These are phyloP conservation scores for Tricholoma bakamatsutake DNA, from an alignment of 768 basidiomycete genomes.

Conservation along the genomic window DNA sequence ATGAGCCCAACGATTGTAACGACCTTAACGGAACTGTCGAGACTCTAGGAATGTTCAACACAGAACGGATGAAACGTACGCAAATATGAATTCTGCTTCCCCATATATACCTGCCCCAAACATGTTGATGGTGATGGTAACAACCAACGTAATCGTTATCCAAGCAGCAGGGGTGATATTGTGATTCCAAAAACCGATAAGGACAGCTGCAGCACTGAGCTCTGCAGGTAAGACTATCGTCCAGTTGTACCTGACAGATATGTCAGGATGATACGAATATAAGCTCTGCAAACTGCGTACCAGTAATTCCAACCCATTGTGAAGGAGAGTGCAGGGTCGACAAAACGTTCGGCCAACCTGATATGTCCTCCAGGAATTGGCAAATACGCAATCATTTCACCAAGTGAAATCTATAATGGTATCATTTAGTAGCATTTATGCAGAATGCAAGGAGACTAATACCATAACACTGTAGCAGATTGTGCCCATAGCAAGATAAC, in stretches of 20 bases:
- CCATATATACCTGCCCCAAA: constrained; percentile 76
- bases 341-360: constrained; percentile 75
- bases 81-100: constrained; percentile 84
- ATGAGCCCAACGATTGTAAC: constrained; percentile 72
- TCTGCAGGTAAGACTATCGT: constrained; percentile 66
- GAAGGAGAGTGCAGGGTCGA: constrained; percentile 67
- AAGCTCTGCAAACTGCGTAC: constrained; percentile 14
- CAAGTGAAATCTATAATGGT: constrained; percentile 49
- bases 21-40: constrained; percentile 75
- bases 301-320: constrained; percentile 51
- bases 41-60: neutral
- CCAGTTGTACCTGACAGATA: constrained; percentile 46
- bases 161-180: constrained; percentile 63
- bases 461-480: constrained; percentile 75
- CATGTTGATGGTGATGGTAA: constrained; percentile 74
- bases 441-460: constrained; percentile 7
- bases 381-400: constrained; percentile 74
- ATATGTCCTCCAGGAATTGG: constrained; percentile 80
- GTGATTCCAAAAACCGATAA: constrained; percentile 70
- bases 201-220: constrained; percentile 65
- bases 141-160: constrained; percentile 71
- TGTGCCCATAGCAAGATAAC: constrained; percentile 58
- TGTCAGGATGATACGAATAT: neutral
- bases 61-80: constrained; percentile 45
- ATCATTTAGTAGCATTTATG: neutral